phyloP scores from a whole-genome alignment of 176 grass and related monocot species.

The Musa troglodytarum region DNA sequence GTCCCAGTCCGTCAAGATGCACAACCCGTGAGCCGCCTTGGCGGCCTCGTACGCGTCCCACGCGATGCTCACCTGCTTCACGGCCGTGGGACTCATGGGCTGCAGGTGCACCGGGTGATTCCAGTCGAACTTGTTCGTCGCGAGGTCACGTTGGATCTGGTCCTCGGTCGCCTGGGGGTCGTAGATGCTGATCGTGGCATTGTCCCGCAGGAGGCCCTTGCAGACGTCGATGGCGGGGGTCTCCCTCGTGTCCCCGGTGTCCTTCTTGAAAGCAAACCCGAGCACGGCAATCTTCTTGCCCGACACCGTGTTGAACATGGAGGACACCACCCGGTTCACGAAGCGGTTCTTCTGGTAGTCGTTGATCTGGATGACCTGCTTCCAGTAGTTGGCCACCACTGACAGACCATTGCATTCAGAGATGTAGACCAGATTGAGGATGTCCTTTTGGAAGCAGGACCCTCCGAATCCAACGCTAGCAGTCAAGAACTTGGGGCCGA shows the following conservation, averaged over 20 bases:
- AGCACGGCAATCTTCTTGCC: no score
- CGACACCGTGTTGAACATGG: no score
- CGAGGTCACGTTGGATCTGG: no score
- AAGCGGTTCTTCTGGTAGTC: slow-evolving; percentile 27
- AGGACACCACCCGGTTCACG: no score
- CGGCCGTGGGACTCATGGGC: slow-evolving; percentile 33
- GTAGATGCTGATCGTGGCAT: slow-evolving; percentile 48
- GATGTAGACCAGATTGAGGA: slow-evolving; percentile 11
- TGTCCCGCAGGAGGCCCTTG: slow-evolving; percentile 46
- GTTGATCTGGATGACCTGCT: slow-evolving; percentile 47
- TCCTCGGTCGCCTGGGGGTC: slow-evolving; percentile 28
- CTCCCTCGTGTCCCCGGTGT: no score
- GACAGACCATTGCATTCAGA: slow-evolving; percentile 45
- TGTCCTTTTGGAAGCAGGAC: no score
- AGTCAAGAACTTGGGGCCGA: no score
- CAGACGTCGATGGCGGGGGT: slow-evolving; percentile 30
- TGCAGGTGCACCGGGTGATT: slow-evolving; percentile 46
- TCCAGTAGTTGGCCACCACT: slow-evolving; percentile 42
- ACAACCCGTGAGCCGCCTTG: background rate
- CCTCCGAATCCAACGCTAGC: no score
- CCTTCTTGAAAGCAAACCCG: no score
- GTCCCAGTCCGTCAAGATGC: slow-evolving; percentile 52
- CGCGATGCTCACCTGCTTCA: slow-evolving; percentile 42
- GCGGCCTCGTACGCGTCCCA: background rate
- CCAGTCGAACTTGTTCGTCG: no score